Evolutionary conservation across 805 yeast genomes (phyloP).

Genomic region (Starmerella floricola): DNA sequence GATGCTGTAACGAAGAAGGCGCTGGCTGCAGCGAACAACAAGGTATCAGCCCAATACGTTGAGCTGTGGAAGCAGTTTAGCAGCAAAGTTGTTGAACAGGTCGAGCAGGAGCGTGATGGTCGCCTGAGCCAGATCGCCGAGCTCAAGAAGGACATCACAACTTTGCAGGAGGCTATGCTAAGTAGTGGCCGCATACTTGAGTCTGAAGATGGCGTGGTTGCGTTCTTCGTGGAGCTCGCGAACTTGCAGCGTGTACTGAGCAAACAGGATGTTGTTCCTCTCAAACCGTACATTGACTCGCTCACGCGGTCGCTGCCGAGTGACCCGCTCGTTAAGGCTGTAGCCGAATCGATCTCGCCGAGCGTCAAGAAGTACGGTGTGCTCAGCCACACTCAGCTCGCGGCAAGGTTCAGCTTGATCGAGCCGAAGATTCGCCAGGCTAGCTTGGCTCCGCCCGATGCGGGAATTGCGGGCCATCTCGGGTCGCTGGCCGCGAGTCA

Average conservation of each 20-base stretch:
- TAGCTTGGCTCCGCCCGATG: constrained; percentile 82
- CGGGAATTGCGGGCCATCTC: constrained; percentile 87
- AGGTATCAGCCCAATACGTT: constrained; percentile 51
- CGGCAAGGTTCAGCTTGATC: constrained; percentile 66
- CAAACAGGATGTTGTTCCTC: constrained; percentile 28
- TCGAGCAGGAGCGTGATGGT: constrained; percentile 67
- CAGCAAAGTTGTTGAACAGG: constrained; percentile 41
- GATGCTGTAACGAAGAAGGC: constrained; percentile 54
- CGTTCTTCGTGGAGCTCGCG: constrained; percentile 36
- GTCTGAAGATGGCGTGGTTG: constrained; percentile 32
- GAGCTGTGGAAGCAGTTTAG: constrained; percentile 60
- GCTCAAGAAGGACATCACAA: constrained; percentile 45
- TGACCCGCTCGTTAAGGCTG: constrained; percentile 40
- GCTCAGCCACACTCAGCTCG: constrained; percentile 63
- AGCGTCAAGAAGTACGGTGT: constrained; percentile 43
- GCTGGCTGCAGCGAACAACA: constrained; percentile 60
- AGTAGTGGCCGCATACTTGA: constrained; percentile 32
- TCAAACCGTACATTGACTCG: constrained; percentile 28
- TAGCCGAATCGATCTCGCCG: constrained; percentile 38
- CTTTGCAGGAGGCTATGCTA: constrained; percentile 35
- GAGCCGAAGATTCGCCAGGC: constrained; percentile 81
- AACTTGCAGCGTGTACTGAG: constrained; percentile 34
- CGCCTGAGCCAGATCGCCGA: constrained; percentile 58
- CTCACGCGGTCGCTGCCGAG: constrained; percentile 33
- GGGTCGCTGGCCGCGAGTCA: constrained; percentile 67